These are phyloP conservation scores for Onygenales sp. DNA, from an alignment of 2,329 filamentous ascomycete genomes.

Conservation along the genomic window DNA sequence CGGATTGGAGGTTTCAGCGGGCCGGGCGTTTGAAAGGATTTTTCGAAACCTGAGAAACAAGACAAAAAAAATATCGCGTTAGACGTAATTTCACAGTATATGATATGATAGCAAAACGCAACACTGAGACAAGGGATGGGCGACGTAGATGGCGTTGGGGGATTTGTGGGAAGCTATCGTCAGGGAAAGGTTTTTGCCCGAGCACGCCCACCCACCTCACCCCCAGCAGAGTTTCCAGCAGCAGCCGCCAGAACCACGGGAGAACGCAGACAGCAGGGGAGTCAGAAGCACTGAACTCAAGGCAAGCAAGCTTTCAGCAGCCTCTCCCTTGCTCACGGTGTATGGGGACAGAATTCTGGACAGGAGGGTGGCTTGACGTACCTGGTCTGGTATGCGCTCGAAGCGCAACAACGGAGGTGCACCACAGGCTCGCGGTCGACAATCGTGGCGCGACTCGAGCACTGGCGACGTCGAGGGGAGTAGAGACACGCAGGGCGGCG, in stretches of 20 bases:
- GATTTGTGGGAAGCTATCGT: background rate
- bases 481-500: background rate
- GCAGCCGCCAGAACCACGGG: background rate
- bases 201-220: background rate
- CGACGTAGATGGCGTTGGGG: background rate
- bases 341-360: background rate
- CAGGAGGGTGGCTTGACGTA: background rate
- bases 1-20: conserved; percentile 1
- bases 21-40: background rate
- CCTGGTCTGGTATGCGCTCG: conserved; percentile 1
- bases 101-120: background rate
- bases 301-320: background rate
- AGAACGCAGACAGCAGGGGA: background rate
- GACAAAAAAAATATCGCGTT: background rate
- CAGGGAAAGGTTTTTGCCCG: background rate
- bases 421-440: background rate
- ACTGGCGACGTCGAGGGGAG: background rate
- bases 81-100: background rate
- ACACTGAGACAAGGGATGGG: background rate
- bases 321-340: background rate
- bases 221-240: background rate
- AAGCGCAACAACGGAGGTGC: conserved; percentile 2
- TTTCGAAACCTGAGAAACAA: background rate
- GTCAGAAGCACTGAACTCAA: background rate
- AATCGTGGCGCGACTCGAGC: background rate